Evolutionary conservation across 2,329 filamentous ascomycete genomes (phyloP), one percentile per base, ranked within the genome.

Genomic region (Colletotrichum cuscutae): DNA sequence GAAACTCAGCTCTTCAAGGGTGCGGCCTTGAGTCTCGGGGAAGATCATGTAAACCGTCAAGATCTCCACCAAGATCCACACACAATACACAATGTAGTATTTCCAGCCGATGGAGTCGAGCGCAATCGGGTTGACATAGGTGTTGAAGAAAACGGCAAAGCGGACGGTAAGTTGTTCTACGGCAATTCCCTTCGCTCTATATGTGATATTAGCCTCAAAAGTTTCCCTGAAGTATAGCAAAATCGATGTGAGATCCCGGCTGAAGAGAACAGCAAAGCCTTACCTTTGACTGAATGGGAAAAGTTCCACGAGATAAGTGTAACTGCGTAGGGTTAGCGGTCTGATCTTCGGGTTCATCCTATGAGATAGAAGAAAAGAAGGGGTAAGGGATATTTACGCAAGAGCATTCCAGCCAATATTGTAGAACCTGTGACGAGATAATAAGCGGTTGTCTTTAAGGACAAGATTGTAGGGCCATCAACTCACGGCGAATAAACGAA

Each of bases 21-120:
- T 92, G 69, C 95, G 89, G 73, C 94, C 94, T 74, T 92, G 93
- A 0, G 94, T 97, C 83, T 97, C 94, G 11, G 94, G 94, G 80
- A 96, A 97, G 75, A 95, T 87, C 82, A 95, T 93, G 83, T 92
- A 97, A 63, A 97, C 92, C 90, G 82, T 76, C 30, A 59, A 66
- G 53, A 85, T 79, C 76, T 86, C 83, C 46, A 85, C 82, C 2
- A 79, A 77, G 13, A 86, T 79, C 79, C 84, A 86, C 32, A 81
- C 82, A 74, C 82, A 84, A 73, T 85, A 86, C 11, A 84, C 83
- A 32, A 84, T 82, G 46, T 85, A 80, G 72, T 85, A 86, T 37
- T 80, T 81, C 84, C 84, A 86, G 63, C 80, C 76, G 26, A 82
- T 80, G 22, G 80, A 80, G 12, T 77, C 70, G 2, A 86, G 80